Conservation (phyloP, 495 filamentous ascomycete genomes). For the Lophium mytilinum region DNA sequence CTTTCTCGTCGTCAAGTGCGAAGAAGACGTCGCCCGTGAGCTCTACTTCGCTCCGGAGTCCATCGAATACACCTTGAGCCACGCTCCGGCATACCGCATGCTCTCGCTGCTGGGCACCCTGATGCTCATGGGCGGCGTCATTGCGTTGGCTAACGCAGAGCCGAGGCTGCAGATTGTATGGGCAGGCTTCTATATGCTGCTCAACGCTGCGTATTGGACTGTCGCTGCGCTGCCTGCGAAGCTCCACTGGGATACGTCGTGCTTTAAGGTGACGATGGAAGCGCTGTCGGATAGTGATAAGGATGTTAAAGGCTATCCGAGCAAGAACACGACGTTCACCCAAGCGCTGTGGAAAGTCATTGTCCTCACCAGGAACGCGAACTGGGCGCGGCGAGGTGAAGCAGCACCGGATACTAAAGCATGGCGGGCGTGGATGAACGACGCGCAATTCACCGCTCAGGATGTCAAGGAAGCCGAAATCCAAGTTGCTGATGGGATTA, state of each 20-base stretch:
- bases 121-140: constrained; percentile 42
- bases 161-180: constrained; percentile 36
- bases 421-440: constrained; percentile 36
- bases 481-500: neutral
- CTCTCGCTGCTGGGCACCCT: constrained; percentile 39
- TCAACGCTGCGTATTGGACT: constrained; percentile 40
- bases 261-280: constrained; percentile 30
- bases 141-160: constrained; percentile 38
- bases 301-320: constrained; percentile 14
- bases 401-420: constrained; percentile 34
- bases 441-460: constrained; percentile 22
- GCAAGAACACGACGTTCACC: constrained; percentile 30
- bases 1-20: constrained; percentile 34
- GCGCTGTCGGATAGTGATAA: constrained; percentile 24
- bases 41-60: constrained; percentile 39
- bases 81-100: constrained; percentile 31
- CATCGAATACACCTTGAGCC: constrained; percentile 33
- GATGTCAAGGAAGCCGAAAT: neutral
- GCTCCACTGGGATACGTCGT: constrained; percentile 37
- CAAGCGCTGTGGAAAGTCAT: constrained; percentile 40
- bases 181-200: constrained; percentile 38
- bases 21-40: constrained; percentile 34
- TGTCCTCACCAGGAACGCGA: constrained; percentile 31
- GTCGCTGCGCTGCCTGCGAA: constrained; percentile 37
- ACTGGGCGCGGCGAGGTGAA: constrained; percentile 32